Evolutionary conservation across 2,329 filamentous ascomycete genomes (phyloP).

Genomic region (Aureobasidium sp.): DNA sequence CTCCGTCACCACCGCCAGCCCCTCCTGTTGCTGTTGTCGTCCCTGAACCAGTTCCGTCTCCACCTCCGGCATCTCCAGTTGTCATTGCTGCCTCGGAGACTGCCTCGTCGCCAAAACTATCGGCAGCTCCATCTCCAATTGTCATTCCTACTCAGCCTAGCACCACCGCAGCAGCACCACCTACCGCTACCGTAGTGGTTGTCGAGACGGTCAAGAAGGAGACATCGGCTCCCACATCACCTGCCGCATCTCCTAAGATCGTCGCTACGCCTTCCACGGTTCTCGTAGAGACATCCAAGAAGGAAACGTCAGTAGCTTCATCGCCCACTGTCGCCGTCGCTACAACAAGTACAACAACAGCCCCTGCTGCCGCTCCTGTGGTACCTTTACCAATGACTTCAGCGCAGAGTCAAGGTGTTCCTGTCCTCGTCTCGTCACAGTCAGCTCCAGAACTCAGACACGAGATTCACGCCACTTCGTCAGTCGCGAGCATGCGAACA

Average conservation of each 20-base stretch:
- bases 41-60: background rate
- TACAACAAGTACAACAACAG: background rate
- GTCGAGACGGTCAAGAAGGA: background rate
- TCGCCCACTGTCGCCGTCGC: background rate
- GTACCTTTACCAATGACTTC: background rate
- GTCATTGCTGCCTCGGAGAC: background rate
- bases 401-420: background rate
- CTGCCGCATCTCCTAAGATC: background rate
- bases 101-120: too few relatives aligned
- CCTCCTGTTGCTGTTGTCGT: background rate
- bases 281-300: background rate
- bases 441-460: conserved; percentile 1
- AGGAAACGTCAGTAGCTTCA: background rate
- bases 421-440: background rate
- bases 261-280: too few relatives aligned
- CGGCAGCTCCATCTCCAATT: background rate
- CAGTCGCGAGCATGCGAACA: background rate
- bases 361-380: background rate
- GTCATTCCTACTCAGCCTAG: background rate
- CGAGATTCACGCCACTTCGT: conserved; percentile 6
- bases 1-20: conserved; percentile 4
- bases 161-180: conserved; percentile 1
- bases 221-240: background rate
- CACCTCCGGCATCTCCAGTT: background rate
- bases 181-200: background rate